Evolutionary conservation across 2,329 filamentous ascomycete species (phyloP), one percentile per base, ranked within the genome.

Genomic region (Catunica adiposa): DNA sequence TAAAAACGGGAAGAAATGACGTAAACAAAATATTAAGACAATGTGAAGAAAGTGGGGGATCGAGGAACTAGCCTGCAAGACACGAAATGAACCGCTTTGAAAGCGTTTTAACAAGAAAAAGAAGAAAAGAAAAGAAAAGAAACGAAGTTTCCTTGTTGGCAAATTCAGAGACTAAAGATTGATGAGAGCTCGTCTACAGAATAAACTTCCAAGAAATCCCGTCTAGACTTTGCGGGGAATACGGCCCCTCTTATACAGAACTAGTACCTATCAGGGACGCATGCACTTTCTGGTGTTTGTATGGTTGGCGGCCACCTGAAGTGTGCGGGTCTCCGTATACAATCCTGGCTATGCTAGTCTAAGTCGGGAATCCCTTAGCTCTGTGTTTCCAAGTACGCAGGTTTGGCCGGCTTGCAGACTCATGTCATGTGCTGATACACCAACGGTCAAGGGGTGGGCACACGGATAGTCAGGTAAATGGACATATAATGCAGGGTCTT

Each of bases 61-160:
- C 0, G 59, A 69, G 52, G 62, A 60, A 0, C 54, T 74, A 9
- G 64, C 65, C 1, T 61, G 62, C 17, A 51, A 60, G 29, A 50
- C 22, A 20, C 15, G 51, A 53, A 29, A 26, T 25, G 22, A 34
- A 34, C 20, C 40, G 40, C 40, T 20, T n/a, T 17, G 9, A 44
- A 26, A 44, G 31, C 20, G 15, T 17, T 38, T 37, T 14, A 38
- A n/a, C 2, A n/a, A 17, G 6, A 17, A 51, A 51, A 6, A 54
- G 31, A 54, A 54, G 38, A 46, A 54, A 31, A 54, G 17, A 54
- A 47, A 54, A 37, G 25, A 37, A 34, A 34, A 54, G 29, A 48
- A 34, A 25, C 9, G 20, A 25, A 23, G 29, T 11, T 23, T 23
- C 26, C 52, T 25, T n/a, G 11, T 22, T 44, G 52, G 34, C 20